Percentiles rank a stretch among this genome's conserved stretches.
phyloP scores from a whole-genome alignment of 805 yeast species.

The Candida schatavii region DNA sequence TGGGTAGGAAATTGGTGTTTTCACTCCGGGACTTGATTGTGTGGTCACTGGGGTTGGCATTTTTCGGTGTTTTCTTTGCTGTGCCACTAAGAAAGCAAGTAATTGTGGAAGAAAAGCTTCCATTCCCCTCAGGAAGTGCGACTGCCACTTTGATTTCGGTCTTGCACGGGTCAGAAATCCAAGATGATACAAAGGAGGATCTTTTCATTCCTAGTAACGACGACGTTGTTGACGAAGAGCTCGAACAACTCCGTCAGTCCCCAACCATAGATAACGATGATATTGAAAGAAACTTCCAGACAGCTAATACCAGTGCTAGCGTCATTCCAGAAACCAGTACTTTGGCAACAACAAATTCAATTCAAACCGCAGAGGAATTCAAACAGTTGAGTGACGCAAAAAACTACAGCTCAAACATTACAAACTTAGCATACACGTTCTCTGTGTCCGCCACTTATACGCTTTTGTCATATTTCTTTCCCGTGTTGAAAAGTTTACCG shows the following conservation, averaged over 20 bases:
- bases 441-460: slow-evolving; percentile 71
- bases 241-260: neutral
- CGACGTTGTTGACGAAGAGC: neutral
- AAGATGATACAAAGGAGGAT: slow-evolving; percentile 7
- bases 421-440: slow-evolving; percentile 61
- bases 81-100: slow-evolving; percentile 84
- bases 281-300: neutral
- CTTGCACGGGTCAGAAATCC: slow-evolving; percentile 65
- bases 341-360: neutral
- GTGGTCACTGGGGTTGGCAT: slow-evolving; percentile 87
- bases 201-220: neutral
- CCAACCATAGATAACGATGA: neutral
- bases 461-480: slow-evolving; percentile 66
- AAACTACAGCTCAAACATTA: slow-evolving; percentile 54
- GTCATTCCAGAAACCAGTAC: neutral
- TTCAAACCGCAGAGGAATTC: slow-evolving; percentile 2
- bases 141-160: slow-evolving; percentile 92
- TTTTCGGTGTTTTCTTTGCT: slow-evolving; percentile 95
- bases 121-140: slow-evolving; percentile 94
- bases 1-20: slow-evolving; percentile 34
- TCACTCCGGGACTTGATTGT: slow-evolving; percentile 54
- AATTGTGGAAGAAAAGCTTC: slow-evolving; percentile 79
- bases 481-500: slow-evolving; percentile 66
- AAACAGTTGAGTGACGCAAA: slow-evolving; percentile 1
- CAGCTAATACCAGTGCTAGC: too few relatives aligned